A percentile compares a stretch with the other conserved stretches of the same genome.
Conservation (phyloP, 768 basidiomycete genomes). For the Termitomyces sp. region DNA sequence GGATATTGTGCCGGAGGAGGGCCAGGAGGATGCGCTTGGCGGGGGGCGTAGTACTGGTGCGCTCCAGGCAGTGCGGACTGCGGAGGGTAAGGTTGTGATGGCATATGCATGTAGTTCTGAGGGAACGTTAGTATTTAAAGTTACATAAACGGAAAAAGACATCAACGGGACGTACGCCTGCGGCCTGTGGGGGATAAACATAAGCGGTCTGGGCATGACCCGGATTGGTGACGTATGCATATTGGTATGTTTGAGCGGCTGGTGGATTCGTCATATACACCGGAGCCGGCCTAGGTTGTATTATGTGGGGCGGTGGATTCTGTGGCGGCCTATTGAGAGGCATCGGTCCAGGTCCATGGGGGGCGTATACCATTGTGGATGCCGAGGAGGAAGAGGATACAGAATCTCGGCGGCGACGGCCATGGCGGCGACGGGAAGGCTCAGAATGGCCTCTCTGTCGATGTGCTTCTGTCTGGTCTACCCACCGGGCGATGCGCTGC, state of each 20-base stretch:
- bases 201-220: background rate
- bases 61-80: background rate
- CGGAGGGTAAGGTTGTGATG: background rate
- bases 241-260: background rate
- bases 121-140: too few relatives aligned
- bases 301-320: background rate
- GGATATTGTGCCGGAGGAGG: constrained; percentile 5
- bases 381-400: constrained; percentile 11
- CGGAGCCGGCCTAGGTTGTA: background rate
- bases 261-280: constrained; percentile 2
- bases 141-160: too few relatives aligned
- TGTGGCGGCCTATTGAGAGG: background rate
- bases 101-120: background rate
- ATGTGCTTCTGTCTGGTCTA: constrained; percentile 40
- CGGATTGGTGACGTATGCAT: constrained; percentile 1
- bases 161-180: constrained; percentile 3
- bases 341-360: constrained; percentile 9
- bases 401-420: constrained; percentile 4
- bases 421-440: constrained; percentile 5
- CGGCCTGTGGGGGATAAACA: background rate
- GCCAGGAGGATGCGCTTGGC: background rate
- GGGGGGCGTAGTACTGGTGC: background rate
- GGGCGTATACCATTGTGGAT: background rate
- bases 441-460: constrained; percentile 8
- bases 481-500: constrained; percentile 48